phyloP scores from a whole-genome alignment of 352 stramenopile genomes.

The Halophytophthora polymorphica region DNA sequence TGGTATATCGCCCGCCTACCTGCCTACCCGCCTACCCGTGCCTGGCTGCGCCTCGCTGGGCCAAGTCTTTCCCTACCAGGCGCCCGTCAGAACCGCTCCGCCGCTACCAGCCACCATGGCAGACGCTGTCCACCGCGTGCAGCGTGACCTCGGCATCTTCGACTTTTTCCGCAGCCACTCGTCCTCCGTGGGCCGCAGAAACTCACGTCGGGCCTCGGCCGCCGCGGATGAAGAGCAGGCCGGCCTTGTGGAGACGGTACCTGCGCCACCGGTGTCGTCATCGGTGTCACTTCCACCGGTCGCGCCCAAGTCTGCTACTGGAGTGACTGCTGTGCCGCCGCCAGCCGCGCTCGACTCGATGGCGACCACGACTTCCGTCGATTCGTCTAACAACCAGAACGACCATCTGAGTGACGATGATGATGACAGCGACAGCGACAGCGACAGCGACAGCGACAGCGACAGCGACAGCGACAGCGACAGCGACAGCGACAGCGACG shows the following conservation, averaged over 20 bases:
- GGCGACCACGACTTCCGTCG: slow-evolving; percentile 32
- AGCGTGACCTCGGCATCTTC: slow-evolving; percentile 51
- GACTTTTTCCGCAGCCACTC: slow-evolving; percentile 76
- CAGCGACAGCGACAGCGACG: slow-evolving; percentile 29
- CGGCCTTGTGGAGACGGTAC: slow-evolving; percentile 1
- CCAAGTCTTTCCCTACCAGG: not conserved
- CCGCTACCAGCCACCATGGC: slow-evolving; percentile 16
- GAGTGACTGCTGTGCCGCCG: slow-evolving; percentile 1
- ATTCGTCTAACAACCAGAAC: slow-evolving; percentile 36
- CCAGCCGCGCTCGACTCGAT: slow-evolving; percentile 32
- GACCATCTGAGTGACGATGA: slow-evolving; percentile 41
- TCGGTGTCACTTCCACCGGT: slow-evolving; percentile 26
- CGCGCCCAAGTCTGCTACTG: slow-evolving; percentile 1
- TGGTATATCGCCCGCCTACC: no score
- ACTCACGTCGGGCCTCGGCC: slow-evolving; percentile 19
- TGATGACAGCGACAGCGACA: slow-evolving; percentile 30
- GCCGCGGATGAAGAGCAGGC: slow-evolving; percentile 6
- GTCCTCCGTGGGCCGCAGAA: slow-evolving; percentile 31
- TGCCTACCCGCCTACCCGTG: not conserved
- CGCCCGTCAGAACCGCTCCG: not conserved
- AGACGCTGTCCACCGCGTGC: slow-evolving; percentile 21
- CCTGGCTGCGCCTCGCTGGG: slow-evolving; percentile 18
- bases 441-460: slow-evolving; percentile 22
- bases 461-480: slow-evolving; percentile 26
- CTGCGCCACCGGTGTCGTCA: slow-evolving; percentile 7